Evolutionary conservation across 1,139 yeast genomes (phyloP).

Genomic region (Yarrowia galli): DNA sequence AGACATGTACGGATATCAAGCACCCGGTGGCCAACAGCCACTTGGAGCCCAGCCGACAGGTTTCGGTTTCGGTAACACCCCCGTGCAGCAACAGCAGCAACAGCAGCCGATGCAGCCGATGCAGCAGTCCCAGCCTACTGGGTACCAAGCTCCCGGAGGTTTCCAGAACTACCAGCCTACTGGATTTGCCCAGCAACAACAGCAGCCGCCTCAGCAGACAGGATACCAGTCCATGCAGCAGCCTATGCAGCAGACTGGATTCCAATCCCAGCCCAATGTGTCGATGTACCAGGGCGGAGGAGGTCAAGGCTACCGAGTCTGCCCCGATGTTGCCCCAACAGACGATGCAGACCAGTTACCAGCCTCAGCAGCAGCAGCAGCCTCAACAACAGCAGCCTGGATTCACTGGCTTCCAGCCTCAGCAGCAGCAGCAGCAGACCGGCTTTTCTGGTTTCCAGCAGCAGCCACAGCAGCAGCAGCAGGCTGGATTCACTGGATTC

Average conservation of each 20-base stretch:
- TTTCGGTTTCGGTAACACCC: slow-evolving; percentile 42
- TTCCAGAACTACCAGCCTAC: slow-evolving; percentile 50
- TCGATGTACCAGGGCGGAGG: slow-evolving; percentile 40
- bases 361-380: slow-evolving; percentile 42
- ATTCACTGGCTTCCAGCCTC: slow-evolving; percentile 10
- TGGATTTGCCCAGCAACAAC: slow-evolving; percentile 48
- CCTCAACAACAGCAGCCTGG: slow-evolving; percentile 44
- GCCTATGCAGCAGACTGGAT: slow-evolving; percentile 19
- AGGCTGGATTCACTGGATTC: slow-evolving; percentile 23
- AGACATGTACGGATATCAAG: slow-evolving; percentile 35
- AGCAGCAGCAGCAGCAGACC: slow-evolving; percentile 31
- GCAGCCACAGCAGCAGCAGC: slow-evolving; percentile 30
- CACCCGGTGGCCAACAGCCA: slow-evolving; percentile 34
- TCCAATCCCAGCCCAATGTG: slow-evolving; percentile 44
- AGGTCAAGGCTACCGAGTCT: slow-evolving; percentile 44
- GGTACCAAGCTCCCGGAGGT: slow-evolving; percentile 40
- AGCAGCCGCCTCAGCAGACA: slow-evolving; percentile 40
- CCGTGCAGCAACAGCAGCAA: slow-evolving; percentile 43
- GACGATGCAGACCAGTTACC: slow-evolving; percentile 43
- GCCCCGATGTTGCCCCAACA: slow-evolving; percentile 15
- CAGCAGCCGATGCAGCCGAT: slow-evolving; percentile 43
- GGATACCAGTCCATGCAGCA: slow-evolving; percentile 16
- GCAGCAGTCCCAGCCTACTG: slow-evolving; percentile 42
- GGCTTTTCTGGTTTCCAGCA: slow-evolving; percentile 47
- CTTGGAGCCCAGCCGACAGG: slow-evolving; percentile 44